Conservation (phyloP, 1,139 yeast genomes). For the Scheffersomyces stambukii region DNA sequence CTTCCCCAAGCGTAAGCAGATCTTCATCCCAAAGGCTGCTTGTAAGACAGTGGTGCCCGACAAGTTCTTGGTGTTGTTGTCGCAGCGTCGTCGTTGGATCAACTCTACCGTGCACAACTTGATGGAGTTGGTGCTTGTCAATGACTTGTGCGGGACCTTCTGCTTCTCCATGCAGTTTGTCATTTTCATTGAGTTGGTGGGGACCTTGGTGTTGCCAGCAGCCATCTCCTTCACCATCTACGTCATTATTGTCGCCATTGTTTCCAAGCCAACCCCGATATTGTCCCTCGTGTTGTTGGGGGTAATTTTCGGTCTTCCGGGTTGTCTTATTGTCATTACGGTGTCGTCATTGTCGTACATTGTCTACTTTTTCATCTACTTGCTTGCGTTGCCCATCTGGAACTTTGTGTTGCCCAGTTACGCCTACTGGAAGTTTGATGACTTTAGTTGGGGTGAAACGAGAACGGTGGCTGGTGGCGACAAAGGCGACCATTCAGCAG, state of each 20-base stretch:
- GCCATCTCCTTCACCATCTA: conserved; percentile 86
- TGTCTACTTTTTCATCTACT: conserved; percentile 76
- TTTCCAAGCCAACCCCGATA: conserved; percentile 78
- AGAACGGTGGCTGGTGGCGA: conserved; percentile 77
- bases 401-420: conserved; percentile 85
- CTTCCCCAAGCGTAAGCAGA: conserved; percentile 87
- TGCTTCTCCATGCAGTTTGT: conserved; percentile 98
- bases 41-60: conserved; percentile 94
- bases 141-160: conserved; percentile 93
- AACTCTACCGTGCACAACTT: conserved; percentile 95
- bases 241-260: conserved; percentile 71
- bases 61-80: conserved; percentile 70
- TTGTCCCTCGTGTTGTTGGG: conserved; percentile 77
- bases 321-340: conserved; percentile 79
- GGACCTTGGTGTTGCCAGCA: conserved; percentile 89
- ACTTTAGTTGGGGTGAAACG: conserved; percentile 98
- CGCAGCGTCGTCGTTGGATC: conserved; percentile 98
- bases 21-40: conserved; percentile 93
- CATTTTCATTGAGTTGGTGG: conserved; percentile 79
- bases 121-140: conserved; percentile 83
- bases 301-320: conserved; percentile 87
- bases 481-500: conserved; percentile 60
- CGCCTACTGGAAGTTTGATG: conserved; percentile 96
- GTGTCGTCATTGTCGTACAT: conserved; percentile 76
- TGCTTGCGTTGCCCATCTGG: conserved; percentile 89